Evolutionary conservation across 1,139 yeast genomes (phyloP).

Genomic region (Taphrina flavorubra): DNA sequence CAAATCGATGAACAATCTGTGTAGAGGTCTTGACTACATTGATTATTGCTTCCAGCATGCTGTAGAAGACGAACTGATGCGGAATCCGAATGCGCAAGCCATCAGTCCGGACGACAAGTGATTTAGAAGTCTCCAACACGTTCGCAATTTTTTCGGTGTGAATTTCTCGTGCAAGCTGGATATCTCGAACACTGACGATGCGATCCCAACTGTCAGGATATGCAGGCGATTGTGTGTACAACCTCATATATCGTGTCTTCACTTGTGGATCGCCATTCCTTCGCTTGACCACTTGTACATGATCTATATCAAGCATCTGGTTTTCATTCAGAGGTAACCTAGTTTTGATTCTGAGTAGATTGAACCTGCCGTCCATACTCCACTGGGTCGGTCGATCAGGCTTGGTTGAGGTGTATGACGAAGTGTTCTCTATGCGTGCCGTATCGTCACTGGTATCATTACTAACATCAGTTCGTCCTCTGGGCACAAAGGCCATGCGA

Average conservation of each 20-base stretch:
- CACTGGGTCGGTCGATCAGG: slow-evolving; percentile 46
- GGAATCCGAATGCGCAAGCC: slow-evolving; percentile 58
- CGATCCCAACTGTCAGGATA: slow-evolving; percentile 57
- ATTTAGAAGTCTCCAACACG: slow-evolving; percentile 2
- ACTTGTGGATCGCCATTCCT: slow-evolving; percentile 50
- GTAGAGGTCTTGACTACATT: slow-evolving; percentile 65
- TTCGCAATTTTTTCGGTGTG: slow-evolving; percentile 14
- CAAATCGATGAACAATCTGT: slow-evolving; percentile 63
- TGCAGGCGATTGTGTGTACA: slow-evolving; percentile 64
- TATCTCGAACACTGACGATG: slow-evolving; percentile 50
- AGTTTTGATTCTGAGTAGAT: slow-evolving; percentile 53
- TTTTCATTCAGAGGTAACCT: slow-evolving; percentile 61
- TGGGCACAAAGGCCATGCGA: slow-evolving; percentile 22
- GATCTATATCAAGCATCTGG: slow-evolving; percentile 60
- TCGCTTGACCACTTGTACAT: slow-evolving; percentile 52
- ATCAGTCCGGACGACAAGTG: slow-evolving; percentile 45
- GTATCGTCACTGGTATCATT: slow-evolving; percentile 45
- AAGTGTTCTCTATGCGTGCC: slow-evolving; percentile 49
- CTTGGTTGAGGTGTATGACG: slow-evolving; percentile 47
- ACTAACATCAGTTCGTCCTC: not conserved
- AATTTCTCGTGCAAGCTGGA: slow-evolving; percentile 43
- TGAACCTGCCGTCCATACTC: slow-evolving; percentile 21
- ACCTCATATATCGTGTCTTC: slow-evolving; percentile 55
- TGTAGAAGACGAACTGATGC: slow-evolving; percentile 67
- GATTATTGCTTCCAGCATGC: slow-evolving; percentile 68